Percentiles rank a stretch among this genome's conserved stretches.
Conservation (phyloP, 768 basidiomycete genomes). For the Vararia minispora region DNA sequence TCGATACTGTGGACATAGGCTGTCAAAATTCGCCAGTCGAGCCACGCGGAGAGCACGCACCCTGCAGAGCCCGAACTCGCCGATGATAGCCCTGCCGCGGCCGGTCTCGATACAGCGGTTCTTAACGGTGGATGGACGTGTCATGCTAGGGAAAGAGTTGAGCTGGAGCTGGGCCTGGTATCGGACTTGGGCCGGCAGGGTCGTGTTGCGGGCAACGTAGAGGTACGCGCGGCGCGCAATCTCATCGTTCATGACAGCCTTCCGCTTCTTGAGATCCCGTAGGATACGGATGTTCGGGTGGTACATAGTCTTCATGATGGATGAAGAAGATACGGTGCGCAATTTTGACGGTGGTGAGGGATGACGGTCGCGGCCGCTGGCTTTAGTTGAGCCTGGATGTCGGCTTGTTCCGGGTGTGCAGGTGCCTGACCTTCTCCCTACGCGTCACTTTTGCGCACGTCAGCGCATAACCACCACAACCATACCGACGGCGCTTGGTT, state of each 20-base stretch:
- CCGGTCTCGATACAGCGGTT: slow-evolving; percentile 84
- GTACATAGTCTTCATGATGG: slow-evolving; percentile 15
- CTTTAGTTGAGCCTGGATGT: no score
- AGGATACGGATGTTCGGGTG: slow-evolving; percentile 43
- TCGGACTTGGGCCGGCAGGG: slow-evolving; percentile 78
- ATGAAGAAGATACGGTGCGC: slow-evolving; percentile 8
- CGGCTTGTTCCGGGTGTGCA: no score
- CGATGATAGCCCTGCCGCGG: slow-evolving; percentile 77
- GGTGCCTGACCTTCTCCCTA: no score
- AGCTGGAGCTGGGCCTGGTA: slow-evolving; percentile 92
- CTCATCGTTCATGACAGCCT: slow-evolving; percentile 64
- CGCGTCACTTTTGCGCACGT: no score
- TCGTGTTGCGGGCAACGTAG: slow-evolving; percentile 86
- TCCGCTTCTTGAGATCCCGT: slow-evolving; percentile 70
- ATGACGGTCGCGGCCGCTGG: background rate
- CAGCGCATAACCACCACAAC: background rate
- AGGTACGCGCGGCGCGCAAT: slow-evolving; percentile 83
- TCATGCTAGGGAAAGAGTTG: slow-evolving; percentile 75
- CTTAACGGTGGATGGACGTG: slow-evolving; percentile 80
- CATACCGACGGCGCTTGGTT: slow-evolving; percentile 15
- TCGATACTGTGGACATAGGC: slow-evolving; percentile 49
- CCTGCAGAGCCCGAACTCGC: slow-evolving; percentile 79
- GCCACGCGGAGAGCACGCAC: slow-evolving; percentile 27
- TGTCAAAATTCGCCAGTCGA: background rate
- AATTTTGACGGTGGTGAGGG: background rate